These are phyloP conservation scores for Gastrolobium villosum DNA, from an alignment of 306 rosid genomes.

Conservation along the genomic window DNA sequence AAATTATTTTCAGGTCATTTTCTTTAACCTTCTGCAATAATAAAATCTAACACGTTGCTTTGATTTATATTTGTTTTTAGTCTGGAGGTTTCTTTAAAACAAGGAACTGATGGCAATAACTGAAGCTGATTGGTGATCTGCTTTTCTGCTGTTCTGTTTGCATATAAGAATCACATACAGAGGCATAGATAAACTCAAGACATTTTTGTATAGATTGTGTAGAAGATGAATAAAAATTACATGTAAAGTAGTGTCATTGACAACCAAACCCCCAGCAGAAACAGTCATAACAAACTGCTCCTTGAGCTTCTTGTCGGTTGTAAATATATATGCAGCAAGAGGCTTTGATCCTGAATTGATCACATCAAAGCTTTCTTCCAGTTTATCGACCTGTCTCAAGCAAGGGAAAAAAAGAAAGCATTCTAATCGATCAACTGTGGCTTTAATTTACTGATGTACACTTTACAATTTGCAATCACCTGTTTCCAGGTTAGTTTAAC, in stretches of 20 bases:
- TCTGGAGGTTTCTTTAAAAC: constrained; percentile 1
- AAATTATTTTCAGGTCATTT: background rate
- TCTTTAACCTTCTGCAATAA: background rate
- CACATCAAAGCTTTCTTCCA: constrained; percentile 83
- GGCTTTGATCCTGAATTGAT: constrained; percentile 91
- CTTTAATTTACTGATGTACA: background rate
- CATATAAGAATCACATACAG: constrained; percentile 20
- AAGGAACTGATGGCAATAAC: constrained; percentile 14
- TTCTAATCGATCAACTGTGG: background rate
- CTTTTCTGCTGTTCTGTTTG: constrained; percentile 3
- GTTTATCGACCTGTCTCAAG: constrained; percentile 76
- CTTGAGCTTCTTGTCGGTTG: constrained; percentile 80
- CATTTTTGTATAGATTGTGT: constrained; percentile 14
- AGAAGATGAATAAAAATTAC: constrained; percentile 57
- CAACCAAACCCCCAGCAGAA: constrained; percentile 91
- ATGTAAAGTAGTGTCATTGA: constrained; percentile 87
- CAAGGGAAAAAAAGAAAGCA: background rate
- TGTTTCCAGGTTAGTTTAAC: constrained; percentile 27
- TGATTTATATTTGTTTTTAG: background rate
- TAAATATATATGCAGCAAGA: constrained; percentile 95
- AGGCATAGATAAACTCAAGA: constrained; percentile 2
- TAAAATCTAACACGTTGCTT: background rate
- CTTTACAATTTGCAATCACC: constrained; percentile 21
- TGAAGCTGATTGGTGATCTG: background rate
- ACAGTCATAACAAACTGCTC: constrained; percentile 70